Percentiles rank a stretch among this genome's conserved stretches.
Evolutionary conservation across 371 early-diverging fungal genomes (phyloP).

Genomic region (Zychaea mexicana): DNA sequence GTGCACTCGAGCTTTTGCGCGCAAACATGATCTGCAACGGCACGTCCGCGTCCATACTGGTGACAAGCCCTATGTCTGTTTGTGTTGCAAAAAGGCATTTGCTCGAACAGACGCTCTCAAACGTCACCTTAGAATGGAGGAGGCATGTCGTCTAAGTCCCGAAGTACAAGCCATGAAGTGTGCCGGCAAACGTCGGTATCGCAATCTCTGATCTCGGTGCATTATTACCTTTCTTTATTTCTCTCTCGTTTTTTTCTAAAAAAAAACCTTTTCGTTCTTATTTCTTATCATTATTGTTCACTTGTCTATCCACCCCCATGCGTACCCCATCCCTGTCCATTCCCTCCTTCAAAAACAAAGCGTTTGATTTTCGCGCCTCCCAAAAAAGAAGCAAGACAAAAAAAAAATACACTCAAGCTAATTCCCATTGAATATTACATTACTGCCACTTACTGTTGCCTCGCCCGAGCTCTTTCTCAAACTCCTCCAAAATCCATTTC

Average conservation of each 20-base stretch:
- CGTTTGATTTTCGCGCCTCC: background rate
- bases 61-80: slow-evolving; percentile 62
- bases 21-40: slow-evolving; percentile 52
- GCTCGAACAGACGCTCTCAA: slow-evolving; percentile 69
- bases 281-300: background rate
- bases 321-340: slow-evolving; percentile 3
- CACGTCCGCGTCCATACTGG: slow-evolving; percentile 63
- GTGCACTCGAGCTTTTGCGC: slow-evolving; percentile 40
- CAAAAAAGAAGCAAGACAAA: background rate
- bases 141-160: slow-evolving; percentile 43
- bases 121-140: slow-evolving; percentile 62
- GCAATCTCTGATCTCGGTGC: slow-evolving; percentile 20
- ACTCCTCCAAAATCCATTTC: background rate
- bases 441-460: background rate
- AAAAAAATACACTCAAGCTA: background rate
- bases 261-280: background rate
- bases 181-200: slow-evolving; percentile 33
- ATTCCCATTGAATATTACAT: background rate
- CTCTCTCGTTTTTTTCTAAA: background rate
- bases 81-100: slow-evolving; percentile 61
- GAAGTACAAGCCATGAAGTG: slow-evolving; percentile 49
- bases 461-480: background rate
- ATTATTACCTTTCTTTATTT: background rate
- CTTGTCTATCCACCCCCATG: background rate
- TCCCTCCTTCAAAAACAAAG: background rate